phyloP scores from a whole-genome alignment of 1,284 basidiomycete genomes.

The Peniophora sp. region DNA sequence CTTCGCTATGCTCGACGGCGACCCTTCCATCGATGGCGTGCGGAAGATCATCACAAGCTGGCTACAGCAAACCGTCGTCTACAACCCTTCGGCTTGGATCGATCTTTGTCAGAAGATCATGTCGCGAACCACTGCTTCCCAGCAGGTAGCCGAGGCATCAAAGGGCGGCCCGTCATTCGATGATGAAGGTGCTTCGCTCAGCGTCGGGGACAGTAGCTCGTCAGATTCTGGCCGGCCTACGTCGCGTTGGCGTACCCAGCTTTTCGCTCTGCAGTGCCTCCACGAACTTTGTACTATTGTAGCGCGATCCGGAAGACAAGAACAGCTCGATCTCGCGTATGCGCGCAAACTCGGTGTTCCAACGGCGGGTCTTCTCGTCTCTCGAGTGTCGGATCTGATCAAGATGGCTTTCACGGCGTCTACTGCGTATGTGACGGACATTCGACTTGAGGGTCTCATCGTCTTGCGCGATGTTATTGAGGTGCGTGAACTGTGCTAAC shows the following conservation, averaged over 20 bases:
- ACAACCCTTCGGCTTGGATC: conserved; percentile 96
- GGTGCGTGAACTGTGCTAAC: conserved; percentile 32
- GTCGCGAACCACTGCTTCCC: conserved; percentile 78
- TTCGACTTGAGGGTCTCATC: conserved; percentile 86
- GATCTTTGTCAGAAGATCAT: conserved; percentile 97
- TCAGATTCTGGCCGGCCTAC: conserved; percentile 39
- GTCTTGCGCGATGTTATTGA: conserved; percentile 91
- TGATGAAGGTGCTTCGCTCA: conserved; percentile 89
- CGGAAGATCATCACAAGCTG: conserved; percentile 91
- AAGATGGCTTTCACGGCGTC: conserved; percentile 98
- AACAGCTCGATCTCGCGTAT: conserved; percentile 75
- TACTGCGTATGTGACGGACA: conserved; percentile 92
- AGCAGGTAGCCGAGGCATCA: conserved; percentile 58
- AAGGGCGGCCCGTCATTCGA: conserved; percentile 58
- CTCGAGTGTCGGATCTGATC: conserved; percentile 88
- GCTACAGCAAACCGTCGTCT: conserved; percentile 89
- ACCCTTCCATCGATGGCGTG: conserved; percentile 91
- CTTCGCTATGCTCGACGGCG: conserved; percentile 91
- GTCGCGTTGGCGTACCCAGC: conserved; percentile 93
- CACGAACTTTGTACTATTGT: conserved; percentile 85
- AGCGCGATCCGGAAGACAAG: conserved; percentile 60
- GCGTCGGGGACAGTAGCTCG: conserved; percentile 38
- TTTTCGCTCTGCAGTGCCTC: conserved; percentile 90
- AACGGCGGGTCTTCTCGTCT: conserved; percentile 54
- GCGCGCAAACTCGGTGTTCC: conserved; percentile 31